phyloP scores from a whole-genome alignment of 2,329 filamentous ascomycete species.

The Fusarium stilboides region DNA sequence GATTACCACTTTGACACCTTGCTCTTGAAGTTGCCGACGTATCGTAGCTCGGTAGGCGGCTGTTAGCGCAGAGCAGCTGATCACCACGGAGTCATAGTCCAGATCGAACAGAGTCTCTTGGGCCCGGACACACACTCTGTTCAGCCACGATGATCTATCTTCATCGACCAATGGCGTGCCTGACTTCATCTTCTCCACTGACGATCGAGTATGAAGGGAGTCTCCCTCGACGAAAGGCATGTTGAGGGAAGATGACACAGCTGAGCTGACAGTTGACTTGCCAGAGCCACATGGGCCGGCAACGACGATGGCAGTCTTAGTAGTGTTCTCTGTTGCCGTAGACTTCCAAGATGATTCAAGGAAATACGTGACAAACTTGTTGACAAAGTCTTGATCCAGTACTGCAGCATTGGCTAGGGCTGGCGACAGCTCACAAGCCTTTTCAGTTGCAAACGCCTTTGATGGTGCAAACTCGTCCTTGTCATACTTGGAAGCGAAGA shows the following conservation, averaged over 20 bases:
- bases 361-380: conserved; percentile 58
- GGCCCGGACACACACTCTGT: conserved; percentile 44
- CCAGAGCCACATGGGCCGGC: conserved; percentile 60
- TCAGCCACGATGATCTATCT: conserved; percentile 53
- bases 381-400: conserved; percentile 52
- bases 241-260: conserved; percentile 49
- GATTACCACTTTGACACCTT: conserved; percentile 51
- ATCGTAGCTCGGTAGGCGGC: conserved; percentile 54
- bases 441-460: conserved; percentile 59
- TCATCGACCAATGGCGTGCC: conserved; percentile 53
- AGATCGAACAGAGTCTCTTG: conserved; percentile 49
- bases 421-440: conserved; percentile 59
- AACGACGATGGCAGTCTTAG: conserved; percentile 53
- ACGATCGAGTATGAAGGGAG: conserved; percentile 53
- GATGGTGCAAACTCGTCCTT: conserved; percentile 63
- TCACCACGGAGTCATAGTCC: conserved; percentile 49
- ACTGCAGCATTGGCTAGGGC: conserved; percentile 58
- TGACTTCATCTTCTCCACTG: conserved; percentile 53
- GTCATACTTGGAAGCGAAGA: conserved; percentile 57
- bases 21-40: conserved; percentile 37
- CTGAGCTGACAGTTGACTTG: conserved; percentile 56
- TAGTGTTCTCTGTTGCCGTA: conserved; percentile 31
- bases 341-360: conserved; percentile 58
- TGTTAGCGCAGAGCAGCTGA: conserved; percentile 60
- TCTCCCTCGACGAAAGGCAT: conserved; percentile 60